Evolutionary conservation across 2,329 filamentous ascomycete genomes (phyloP).

Genomic region (Aspergillus fumigatus): DNA sequence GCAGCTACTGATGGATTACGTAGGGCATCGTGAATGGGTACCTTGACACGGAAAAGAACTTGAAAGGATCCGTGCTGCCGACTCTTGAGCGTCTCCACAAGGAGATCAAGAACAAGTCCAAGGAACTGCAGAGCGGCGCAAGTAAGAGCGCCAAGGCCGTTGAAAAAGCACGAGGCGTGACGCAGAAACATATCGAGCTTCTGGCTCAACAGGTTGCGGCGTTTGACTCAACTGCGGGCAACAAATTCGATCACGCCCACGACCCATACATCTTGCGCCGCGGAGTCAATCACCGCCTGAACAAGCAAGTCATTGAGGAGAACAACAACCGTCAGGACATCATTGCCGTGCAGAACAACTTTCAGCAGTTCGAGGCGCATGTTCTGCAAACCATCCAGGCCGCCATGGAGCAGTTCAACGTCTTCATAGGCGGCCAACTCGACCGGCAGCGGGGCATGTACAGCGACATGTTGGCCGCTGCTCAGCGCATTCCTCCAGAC

Average conservation of each 20-base stretch:
- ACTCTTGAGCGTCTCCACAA: slow-evolving; percentile 86
- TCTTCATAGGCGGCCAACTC: slow-evolving; percentile 72
- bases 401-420: slow-evolving; percentile 76
- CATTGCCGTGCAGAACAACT: slow-evolving; percentile 84
- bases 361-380: slow-evolving; percentile 81
- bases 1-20: background rate
- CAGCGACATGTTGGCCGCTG: slow-evolving; percentile 71
- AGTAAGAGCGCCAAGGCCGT: slow-evolving; percentile 84
- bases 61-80: slow-evolving; percentile 81
- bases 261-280: slow-evolving; percentile 88
- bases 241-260: slow-evolving; percentile 64
- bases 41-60: slow-evolving; percentile 81
- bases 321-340: slow-evolving; percentile 95
- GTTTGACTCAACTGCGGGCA: slow-evolving; percentile 67
- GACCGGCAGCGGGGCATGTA: slow-evolving; percentile 80
- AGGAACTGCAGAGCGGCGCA: slow-evolving; percentile 78
- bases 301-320: slow-evolving; percentile 89
- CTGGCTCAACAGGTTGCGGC: slow-evolving; percentile 79
- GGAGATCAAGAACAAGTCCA: slow-evolving; percentile 94
- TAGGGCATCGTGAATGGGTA: slow-evolving; percentile 84
- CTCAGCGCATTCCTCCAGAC: slow-evolving; percentile 73
- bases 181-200: slow-evolving; percentile 94
- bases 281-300: slow-evolving; percentile 74
- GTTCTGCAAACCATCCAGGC: slow-evolving; percentile 77
- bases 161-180: slow-evolving; percentile 77